Base-by-base conservation (phyloP, 257 asterid genomes). In the Nicotiana otophora region DNA sequence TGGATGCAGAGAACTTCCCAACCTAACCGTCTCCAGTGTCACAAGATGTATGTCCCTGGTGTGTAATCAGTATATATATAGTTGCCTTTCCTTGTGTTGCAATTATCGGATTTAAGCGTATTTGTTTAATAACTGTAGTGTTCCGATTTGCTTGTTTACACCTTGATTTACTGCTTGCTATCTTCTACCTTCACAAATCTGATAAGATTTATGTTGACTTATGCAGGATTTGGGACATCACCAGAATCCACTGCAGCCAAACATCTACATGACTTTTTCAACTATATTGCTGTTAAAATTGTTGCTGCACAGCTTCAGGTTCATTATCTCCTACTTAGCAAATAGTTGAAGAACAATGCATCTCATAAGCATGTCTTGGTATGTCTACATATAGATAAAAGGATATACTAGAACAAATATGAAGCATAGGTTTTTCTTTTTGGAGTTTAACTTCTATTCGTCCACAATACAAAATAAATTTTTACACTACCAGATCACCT, bases 31-130 rank as follows among this genome's bases (percentile, higher is more conserved):
- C 58, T 89, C 81, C 93, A 84, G 23, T 93, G 98, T 63, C 86
- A 90, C 82, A 95, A 95, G 96, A 95, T 95, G 98, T 95, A 87
- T 81, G 98, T 95, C 48, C 98, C 98, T 54, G 98, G 98, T 94
- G 46, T 42, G 91, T 90, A 78, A 74, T 81, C 78, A 33, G 10
- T 1, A 39, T 33, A 1, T 39, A 7, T 39, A 6, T 39, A 42
- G 48, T 2, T 70, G 11, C 10, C 16, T 82, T 23, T 53, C 9
- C 19, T 42, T 62, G 28, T 23, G 28, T 39, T 53, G n/a, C 68
- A 10, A 4, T 62, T 67, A n/a, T 30, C 11, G 5, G 14, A 46
- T 23, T 20, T 31, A 30, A 57, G 11, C 2, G 11, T 1, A 6
- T 57, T 4, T 53, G 46, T 55, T 39, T 39, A 30, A 10, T 0